phyloP scores from a whole-genome alignment of 768 basidiomycete species.

The Arthromyces matolae region DNA sequence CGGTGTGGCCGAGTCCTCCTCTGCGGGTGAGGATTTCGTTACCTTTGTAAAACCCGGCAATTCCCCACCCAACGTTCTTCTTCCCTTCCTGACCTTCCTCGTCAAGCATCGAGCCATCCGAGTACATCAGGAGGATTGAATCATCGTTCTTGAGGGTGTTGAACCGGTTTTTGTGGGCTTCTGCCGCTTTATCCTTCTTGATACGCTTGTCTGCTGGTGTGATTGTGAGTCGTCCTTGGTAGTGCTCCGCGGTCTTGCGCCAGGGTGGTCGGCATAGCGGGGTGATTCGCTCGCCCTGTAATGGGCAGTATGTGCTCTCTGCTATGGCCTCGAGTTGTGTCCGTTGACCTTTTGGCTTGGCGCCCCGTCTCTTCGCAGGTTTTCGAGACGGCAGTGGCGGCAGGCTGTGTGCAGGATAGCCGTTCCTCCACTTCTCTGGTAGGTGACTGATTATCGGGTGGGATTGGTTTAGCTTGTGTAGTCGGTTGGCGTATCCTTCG shows the following conservation, averaged over 20 bases:
- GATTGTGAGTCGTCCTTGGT: no score
- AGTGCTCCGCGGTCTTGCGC: neutral
- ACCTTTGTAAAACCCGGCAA: conserved; percentile 14
- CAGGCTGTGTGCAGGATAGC: conserved; percentile 5
- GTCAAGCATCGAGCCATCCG: no score
- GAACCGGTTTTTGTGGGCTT: no score
- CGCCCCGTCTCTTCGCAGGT: neutral
- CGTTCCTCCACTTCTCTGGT: neutral
- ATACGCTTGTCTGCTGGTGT: no score
- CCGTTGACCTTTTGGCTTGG: no score
- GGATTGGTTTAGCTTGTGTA: conserved; percentile 20
- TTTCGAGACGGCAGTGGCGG: conserved; percentile 19
- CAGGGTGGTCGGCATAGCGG: conserved; percentile 1
- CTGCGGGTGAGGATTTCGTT: conserved; percentile 8
- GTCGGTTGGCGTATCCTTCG: conserved; percentile 15
- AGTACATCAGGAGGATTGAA: neutral
- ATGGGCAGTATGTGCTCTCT: conserved; percentile 7
- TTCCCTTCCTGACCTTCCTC: neutral
- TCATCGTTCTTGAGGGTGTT: neutral
- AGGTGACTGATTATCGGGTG: neutral
- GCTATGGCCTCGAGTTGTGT: conserved; percentile 13
- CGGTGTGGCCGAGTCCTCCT: conserved; percentile 21
- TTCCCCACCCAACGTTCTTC: conserved; percentile 17
- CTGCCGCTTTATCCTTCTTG: no score
- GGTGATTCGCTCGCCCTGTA: conserved; percentile 22